These are phyloP conservation scores for Aspergillus quadrilineatus DNA, from an alignment of 2,329 filamentous ascomycete genomes.

Conservation along the genomic window DNA sequence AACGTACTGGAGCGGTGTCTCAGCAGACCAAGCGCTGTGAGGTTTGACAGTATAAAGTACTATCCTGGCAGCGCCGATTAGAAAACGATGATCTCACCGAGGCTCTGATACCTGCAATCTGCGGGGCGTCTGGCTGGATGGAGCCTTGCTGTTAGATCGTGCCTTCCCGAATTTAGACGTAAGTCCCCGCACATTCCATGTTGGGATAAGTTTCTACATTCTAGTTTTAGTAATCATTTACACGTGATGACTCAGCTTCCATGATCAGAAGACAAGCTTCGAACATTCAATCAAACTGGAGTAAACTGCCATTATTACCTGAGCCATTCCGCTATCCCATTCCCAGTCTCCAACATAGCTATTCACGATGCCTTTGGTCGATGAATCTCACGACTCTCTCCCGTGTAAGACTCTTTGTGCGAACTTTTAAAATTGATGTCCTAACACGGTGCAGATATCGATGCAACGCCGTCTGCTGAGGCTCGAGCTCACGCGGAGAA, in stretches of 20 bases:
- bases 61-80: neutral
- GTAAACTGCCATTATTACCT: neutral
- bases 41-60: neutral
- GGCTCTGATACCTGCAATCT: neutral
- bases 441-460: slow-evolving; percentile 65
- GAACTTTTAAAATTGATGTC: slow-evolving; percentile 11
- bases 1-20: neutral
- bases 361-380: slow-evolving; percentile 63
- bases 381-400: slow-evolving; percentile 73
- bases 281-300: neutral
- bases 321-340: no score
- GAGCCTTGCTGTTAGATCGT: neutral
- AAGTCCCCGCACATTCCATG: neutral
- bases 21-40: neutral
- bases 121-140: neutral
- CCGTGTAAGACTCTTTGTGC: slow-evolving; percentile 62
- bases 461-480: slow-evolving; percentile 62
- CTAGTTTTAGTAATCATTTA: neutral
- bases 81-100: neutral
- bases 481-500: slow-evolving; percentile 66
- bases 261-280: neutral
- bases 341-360: neutral
- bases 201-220: neutral
- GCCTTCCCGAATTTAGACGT: neutral
- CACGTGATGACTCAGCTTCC: neutral